These are phyloP conservation scores for Leccinum broughii DNA, from an alignment of 768 basidiomycete genomes.

Conservation along the genomic window DNA sequence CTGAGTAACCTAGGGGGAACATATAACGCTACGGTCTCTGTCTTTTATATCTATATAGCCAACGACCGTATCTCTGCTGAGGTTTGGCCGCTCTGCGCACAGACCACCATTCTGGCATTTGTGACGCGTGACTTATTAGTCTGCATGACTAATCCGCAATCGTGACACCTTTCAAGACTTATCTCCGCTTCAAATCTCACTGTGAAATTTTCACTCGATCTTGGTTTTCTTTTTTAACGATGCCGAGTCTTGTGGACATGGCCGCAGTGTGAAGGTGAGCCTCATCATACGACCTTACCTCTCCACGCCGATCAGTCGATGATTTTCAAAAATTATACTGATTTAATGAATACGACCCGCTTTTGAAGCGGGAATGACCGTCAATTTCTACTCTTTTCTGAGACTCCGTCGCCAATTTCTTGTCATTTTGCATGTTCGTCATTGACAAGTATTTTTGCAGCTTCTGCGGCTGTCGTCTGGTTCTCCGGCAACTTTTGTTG, in stretches of 20 bases:
- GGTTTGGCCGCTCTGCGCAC: too few species aligned
- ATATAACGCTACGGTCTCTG: too few species aligned
- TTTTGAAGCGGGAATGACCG: constrained; percentile 8
- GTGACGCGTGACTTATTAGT: too few species aligned
- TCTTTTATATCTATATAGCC: too few species aligned
- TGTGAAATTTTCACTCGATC: neutral
- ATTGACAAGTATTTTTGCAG: neutral
- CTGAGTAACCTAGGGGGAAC: too few species aligned
- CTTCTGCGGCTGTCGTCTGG: neutral
- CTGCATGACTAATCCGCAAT: too few species aligned
- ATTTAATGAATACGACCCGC: constrained; percentile 18
- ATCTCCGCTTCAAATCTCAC: neutral
- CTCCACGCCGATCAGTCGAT: neutral
- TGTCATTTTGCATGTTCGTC: neutral
- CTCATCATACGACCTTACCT: neutral
- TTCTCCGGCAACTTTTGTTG: neutral
- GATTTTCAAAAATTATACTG: constrained; percentile 9
- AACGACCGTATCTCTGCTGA: too few species aligned
- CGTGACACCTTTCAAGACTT: too few species aligned
- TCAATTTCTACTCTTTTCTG: neutral
- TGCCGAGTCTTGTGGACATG: neutral
- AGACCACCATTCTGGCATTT: too few species aligned
- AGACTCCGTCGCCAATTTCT: neutral
- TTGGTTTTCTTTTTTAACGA: neutral
- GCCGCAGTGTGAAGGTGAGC: neutral